Conservation (phyloP, 2,329 filamentous ascomycete genomes). For the Periconia sp. region DNA sequence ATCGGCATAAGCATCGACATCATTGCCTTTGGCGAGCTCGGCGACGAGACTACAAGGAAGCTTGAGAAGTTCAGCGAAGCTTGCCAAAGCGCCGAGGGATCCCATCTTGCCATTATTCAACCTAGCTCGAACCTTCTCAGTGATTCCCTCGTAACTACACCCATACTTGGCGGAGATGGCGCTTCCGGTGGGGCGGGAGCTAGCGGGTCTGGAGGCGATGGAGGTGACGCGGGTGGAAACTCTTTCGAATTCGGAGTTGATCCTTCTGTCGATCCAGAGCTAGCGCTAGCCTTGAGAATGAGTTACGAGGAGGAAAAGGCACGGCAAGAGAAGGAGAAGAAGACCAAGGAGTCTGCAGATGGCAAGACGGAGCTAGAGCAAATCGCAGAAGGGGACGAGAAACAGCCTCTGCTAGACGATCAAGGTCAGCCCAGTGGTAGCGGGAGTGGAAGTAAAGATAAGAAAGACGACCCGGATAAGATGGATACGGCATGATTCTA, state of each 20-base stretch:
- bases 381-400: conserved; percentile 73
- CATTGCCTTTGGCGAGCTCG: conserved; percentile 90
- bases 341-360: conserved; percentile 72
- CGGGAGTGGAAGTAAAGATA: conserved; percentile 56
- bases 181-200: conserved; percentile 64
- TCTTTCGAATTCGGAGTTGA: conserved; percentile 91
- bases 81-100: conserved; percentile 88
- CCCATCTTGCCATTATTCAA: conserved; percentile 86
- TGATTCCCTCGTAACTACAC: conserved; percentile 86
- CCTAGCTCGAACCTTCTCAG: conserved; percentile 91
- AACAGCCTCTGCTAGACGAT: conserved; percentile 67
- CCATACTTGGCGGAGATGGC: conserved; percentile 86
- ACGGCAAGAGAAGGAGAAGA: conserved; percentile 83
- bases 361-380: conserved; percentile 79
- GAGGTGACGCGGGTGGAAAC: conserved; percentile 60
- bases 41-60: conserved; percentile 87
- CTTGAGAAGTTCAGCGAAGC: conserved; percentile 91
- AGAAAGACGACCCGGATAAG: conserved; percentile 70
- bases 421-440: conserved; percentile 67
- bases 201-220: conserved; percentile 57
- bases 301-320: conserved; percentile 98
- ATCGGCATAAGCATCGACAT: conserved; percentile 93
- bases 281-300: conserved; percentile 94
- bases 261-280: conserved; percentile 87
- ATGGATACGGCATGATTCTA: conserved; percentile 82